Evolutionary conservation across 768 basidiomycete genomes (phyloP).

Genomic region (Dendrothele bispora): DNA sequence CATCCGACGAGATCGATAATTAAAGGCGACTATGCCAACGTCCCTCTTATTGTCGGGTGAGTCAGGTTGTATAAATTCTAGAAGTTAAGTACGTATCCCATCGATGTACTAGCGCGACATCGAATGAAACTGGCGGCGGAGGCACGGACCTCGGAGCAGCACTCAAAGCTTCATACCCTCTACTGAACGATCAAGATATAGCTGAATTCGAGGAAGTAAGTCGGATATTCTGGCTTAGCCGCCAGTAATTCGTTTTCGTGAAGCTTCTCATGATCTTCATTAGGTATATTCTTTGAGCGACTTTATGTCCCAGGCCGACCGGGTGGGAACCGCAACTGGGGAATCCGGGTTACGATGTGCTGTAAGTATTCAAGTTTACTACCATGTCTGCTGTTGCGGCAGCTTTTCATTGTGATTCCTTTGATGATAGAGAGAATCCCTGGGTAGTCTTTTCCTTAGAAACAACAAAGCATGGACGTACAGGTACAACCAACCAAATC

Average conservation of each 20-base stretch:
- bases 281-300: conserved; percentile 41
- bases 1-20: conserved; percentile 47
- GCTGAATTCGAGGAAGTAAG: conserved; percentile 31
- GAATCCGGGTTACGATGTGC: conserved; percentile 52
- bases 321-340: conserved; percentile 45
- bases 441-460: conserved; percentile 40
- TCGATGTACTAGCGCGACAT: conserved; percentile 40
- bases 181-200: conserved; percentile 37
- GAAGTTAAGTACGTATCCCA: not conserved
- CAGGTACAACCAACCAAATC: conserved; percentile 57
- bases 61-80: conserved; percentile 15
- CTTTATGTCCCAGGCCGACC: conserved; percentile 41
- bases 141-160: conserved; percentile 36
- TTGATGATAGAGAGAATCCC: conserved; percentile 37
- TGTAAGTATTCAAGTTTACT: conserved; percentile 33
- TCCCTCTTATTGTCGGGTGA: conserved; percentile 61
- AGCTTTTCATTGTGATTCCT: not conserved
- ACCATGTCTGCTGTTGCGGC: not conserved
- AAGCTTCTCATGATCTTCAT: conserved; percentile 1
- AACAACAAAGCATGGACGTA: conserved; percentile 47
- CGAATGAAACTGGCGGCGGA: conserved; percentile 56
- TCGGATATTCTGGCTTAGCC: not conserved
- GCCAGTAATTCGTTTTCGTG: not conserved
- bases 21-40: conserved; percentile 41
- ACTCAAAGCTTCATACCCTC: conserved; percentile 43